Conservation (phyloP, 805 yeast species). For the Cyberlindnera lachancei region DNA sequence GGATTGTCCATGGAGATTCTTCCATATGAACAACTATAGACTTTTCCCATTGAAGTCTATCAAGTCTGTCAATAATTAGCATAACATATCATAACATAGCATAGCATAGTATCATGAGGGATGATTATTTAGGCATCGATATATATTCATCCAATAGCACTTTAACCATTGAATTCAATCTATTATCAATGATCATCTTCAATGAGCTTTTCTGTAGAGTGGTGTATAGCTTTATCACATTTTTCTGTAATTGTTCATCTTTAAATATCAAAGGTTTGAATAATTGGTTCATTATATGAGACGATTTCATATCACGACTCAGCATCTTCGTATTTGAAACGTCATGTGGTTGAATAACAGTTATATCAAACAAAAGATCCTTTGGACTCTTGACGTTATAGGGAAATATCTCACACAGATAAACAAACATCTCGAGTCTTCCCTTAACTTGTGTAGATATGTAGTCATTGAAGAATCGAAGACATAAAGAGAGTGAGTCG, state of each 20-base stretch:
- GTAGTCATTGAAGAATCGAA: constrained; percentile 2
- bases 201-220: constrained; percentile 7
- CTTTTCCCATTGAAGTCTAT: constrained; percentile 15
- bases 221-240: constrained; percentile 7
- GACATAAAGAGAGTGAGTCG: too few relatives aligned
- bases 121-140: neutral
- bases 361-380: constrained; percentile 15
- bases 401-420: constrained; percentile 20
- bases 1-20: constrained; percentile 62
- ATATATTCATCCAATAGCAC: constrained; percentile 4
- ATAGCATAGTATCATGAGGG: neutral
- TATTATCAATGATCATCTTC: constrained; percentile 11
- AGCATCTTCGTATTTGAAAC: constrained; percentile 3
- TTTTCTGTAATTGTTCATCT: constrained; percentile 7
- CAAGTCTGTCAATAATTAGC: too few relatives aligned
- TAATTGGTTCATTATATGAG: too few relatives aligned
- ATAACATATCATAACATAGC: too few relatives aligned
- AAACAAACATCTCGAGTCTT: constrained; percentile 15
- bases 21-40: constrained; percentile 31
- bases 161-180: constrained; percentile 12
- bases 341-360: constrained; percentile 3
- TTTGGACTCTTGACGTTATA: neutral
- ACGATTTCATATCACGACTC: too few relatives aligned
- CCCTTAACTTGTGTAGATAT: constrained; percentile 3
- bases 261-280: constrained; percentile 15